Evolutionary conservation across 306 rosid genomes (phyloP).

Genomic region (Cicer pinnatifidum): DNA sequence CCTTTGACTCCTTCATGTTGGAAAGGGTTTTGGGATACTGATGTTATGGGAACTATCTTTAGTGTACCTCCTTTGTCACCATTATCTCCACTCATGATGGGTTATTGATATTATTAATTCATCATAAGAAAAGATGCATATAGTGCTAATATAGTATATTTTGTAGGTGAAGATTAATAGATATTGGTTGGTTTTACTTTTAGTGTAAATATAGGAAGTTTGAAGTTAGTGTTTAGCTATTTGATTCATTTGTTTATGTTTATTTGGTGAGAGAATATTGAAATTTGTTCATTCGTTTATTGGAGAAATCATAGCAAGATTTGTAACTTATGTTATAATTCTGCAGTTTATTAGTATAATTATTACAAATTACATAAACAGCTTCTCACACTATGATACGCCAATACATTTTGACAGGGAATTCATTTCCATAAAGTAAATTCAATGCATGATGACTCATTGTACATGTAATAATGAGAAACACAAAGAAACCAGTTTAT

Average conservation of each 20-base stretch:
- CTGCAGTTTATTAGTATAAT: no score
- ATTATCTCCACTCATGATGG: constrained; percentile 56
- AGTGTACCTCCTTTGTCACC: constrained; percentile 62
- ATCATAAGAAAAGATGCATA: background rate
- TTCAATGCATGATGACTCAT: no score
- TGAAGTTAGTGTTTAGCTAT: constrained; percentile 15
- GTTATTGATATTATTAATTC: constrained; percentile 36
- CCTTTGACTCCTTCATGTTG: constrained; percentile 59
- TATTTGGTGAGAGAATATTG: constrained; percentile 8
- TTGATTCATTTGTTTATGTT: background rate
- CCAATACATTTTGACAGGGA: no score
- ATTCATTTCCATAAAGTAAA: no score
- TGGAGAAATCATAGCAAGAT: background rate
- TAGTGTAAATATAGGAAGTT: constrained; percentile 39
- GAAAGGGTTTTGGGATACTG: constrained; percentile 63
- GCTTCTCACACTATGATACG: no score
- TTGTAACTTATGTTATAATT: no score
- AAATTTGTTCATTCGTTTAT: constrained; percentile 45
- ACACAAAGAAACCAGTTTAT: no score
- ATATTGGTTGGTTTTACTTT: background rate
- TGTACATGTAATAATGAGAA: no score
- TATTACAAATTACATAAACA: no score
- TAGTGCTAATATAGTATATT: background rate
- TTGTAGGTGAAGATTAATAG: background rate
- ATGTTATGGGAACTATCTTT: constrained; percentile 52